A percentile compares a stretch with the other conserved stretches of the same genome.
Evolutionary conservation across 2,329 filamentous ascomycete species (phyloP).

Genomic region (Tolypocladium tundrense): DNA sequence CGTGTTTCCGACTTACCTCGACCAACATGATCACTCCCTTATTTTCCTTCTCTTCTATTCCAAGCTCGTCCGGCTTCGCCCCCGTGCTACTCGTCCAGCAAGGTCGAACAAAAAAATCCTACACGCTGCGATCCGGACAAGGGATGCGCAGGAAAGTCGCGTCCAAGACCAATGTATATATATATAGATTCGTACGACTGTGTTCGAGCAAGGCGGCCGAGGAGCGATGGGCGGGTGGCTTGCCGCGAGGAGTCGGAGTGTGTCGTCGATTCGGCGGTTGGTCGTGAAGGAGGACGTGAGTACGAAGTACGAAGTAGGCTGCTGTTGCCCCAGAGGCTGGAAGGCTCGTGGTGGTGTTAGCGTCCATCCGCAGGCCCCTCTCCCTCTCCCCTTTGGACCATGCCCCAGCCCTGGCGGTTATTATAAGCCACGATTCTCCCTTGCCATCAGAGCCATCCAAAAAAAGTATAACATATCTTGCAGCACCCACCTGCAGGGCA

Average conservation of each 20-base stretch:
- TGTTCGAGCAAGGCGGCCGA: constrained; percentile 3
- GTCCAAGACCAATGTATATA: background rate
- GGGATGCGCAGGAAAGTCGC: constrained; percentile 1
- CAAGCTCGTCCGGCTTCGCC: background rate
- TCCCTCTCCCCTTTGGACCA: background rate
- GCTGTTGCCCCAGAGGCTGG: background rate
- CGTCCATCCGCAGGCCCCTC: background rate
- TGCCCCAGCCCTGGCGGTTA: background rate
- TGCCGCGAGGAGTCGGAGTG: constrained; percentile 2
- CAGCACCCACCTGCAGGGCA: background rate
- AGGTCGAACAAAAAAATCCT: constrained; percentile 1
- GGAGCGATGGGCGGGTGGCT: constrained; percentile 2
- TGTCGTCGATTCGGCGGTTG: background rate
- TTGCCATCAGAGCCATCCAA: background rate
- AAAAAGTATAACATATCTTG: background rate
- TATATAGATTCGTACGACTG: background rate
- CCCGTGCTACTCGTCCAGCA: background rate
- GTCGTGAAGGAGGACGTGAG: background rate
- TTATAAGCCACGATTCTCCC: background rate
- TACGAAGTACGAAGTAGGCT: background rate
- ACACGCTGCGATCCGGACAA: constrained; percentile 1
- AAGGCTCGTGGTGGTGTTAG: background rate
- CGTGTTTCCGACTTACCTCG: constrained; percentile 19
- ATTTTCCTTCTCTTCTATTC: constrained; percentile 8
- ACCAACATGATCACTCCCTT: constrained; percentile 20